Percentiles rank a stretch among this genome's conserved stretches.
phyloP scores from a whole-genome alignment of 2,329 filamentous ascomycete genomes.

The Epichloe bromicola region DNA sequence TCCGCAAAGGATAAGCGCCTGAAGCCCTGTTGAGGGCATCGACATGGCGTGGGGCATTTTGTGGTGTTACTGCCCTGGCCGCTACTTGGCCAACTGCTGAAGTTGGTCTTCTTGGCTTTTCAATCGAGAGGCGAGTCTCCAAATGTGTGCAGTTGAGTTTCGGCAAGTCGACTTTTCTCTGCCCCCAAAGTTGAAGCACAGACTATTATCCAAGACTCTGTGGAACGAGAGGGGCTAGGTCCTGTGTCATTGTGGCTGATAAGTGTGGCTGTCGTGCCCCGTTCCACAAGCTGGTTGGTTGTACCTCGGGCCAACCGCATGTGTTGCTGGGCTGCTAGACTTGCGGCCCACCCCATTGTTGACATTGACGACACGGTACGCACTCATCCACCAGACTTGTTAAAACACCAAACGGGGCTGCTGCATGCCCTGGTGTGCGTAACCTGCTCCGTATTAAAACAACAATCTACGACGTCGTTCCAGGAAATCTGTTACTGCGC shows the following conservation, averaged over 20 bases:
- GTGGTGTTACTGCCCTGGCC: background rate
- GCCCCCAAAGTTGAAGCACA: background rate
- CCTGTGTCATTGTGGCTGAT: background rate
- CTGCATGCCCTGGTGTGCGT: background rate
- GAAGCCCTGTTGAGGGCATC: constrained; percentile 63
- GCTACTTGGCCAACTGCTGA: background rate
- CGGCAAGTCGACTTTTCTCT: background rate
- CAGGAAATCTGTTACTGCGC: background rate
- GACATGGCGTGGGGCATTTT: constrained; percentile 63
- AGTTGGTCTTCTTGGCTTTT: background rate
- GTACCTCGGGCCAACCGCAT: constrained; percentile 5
- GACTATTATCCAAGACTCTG: too few species aligned
- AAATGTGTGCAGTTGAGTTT: background rate
- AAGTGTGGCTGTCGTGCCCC: background rate
- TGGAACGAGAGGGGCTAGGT: background rate
- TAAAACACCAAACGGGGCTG: background rate
- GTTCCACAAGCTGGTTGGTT: background rate
- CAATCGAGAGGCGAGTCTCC: background rate
- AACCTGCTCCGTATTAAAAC: background rate
- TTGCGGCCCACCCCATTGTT: constrained; percentile 8
- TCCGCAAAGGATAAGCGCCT: constrained; percentile 72
- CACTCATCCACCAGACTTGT: constrained; percentile 3
- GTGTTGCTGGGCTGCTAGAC: constrained; percentile 7
- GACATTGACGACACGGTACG: constrained; percentile 3
- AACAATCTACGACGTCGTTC: constrained; percentile 2